phyloP scores from a whole-genome alignment of 805 yeast species.

The Wickerhamiella shivajii region DNA sequence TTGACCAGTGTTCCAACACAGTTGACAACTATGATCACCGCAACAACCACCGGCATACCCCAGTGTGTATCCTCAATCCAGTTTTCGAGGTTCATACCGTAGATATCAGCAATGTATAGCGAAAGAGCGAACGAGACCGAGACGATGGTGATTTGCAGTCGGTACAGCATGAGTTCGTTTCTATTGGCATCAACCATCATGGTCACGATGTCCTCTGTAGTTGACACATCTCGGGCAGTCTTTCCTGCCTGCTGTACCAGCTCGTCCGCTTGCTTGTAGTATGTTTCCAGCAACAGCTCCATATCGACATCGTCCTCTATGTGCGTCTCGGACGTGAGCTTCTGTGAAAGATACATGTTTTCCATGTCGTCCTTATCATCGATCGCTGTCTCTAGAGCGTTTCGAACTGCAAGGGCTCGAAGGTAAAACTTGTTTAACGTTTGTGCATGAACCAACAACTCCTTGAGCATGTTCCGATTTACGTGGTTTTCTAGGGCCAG shows the following conservation, averaged over 20 bases:
- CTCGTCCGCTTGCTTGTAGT: slow-evolving; percentile 85
- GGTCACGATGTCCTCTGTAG: slow-evolving; percentile 86
- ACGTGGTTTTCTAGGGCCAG: slow-evolving; percentile 65
- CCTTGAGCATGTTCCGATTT: slow-evolving; percentile 59
- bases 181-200: slow-evolving; percentile 84
- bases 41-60: slow-evolving; percentile 45
- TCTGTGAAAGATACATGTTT: slow-evolving; percentile 52
- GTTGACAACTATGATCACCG: slow-evolving; percentile 30
- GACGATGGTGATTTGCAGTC: slow-evolving; percentile 66
- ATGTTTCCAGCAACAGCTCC: slow-evolving; percentile 77
- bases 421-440: slow-evolving; percentile 59
- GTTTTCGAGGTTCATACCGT: slow-evolving; percentile 90
- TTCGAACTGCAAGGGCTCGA: slow-evolving; percentile 56
- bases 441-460: slow-evolving; percentile 59
- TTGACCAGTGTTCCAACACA: slow-evolving; percentile 38
- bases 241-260: slow-evolving; percentile 84
- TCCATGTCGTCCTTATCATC: slow-evolving; percentile 79
- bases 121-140: slow-evolving; percentile 79
- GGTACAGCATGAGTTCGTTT: slow-evolving; percentile 77
- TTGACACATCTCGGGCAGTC: slow-evolving; percentile 64
- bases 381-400: slow-evolving; percentile 67
- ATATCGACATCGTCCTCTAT: slow-evolving; percentile 41
- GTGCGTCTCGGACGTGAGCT: slow-evolving; percentile 17
- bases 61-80: slow-evolving; percentile 68
- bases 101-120: slow-evolving; percentile 71